These are phyloP conservation scores for Linnemannia zychae DNA, from an alignment of 192 early-diverging fungal genomes.

Conservation along the genomic window DNA sequence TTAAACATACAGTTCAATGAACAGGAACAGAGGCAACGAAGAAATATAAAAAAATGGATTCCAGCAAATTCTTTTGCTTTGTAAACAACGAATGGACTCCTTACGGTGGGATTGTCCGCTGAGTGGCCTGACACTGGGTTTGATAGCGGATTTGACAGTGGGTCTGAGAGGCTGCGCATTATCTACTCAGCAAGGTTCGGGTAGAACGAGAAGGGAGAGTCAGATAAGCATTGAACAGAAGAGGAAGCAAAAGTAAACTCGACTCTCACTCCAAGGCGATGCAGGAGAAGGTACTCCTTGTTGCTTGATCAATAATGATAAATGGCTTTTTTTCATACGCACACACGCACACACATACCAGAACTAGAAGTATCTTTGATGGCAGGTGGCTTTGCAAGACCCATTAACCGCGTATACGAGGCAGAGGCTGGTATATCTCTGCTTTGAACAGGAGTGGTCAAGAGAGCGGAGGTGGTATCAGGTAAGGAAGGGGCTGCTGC, in stretches of 20 bases:
- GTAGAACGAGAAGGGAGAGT: not conserved
- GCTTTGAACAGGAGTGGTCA: not conserved
- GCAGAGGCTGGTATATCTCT: slow-evolving; percentile 24
- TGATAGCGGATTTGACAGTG: not conserved
- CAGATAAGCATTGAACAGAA: not conserved
- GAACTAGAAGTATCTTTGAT: slow-evolving; percentile 1
- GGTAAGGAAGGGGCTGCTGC: not conserved
- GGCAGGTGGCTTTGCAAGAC: not conserved
- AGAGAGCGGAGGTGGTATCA: not conserved
- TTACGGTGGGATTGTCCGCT: not conserved
- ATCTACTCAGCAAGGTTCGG: slow-evolving; percentile 10
- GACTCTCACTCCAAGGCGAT: not conserved
- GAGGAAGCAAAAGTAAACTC: not conserved
- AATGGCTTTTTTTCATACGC: too few relatives aligned
- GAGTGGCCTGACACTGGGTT: not conserved
- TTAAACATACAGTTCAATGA: not conserved
- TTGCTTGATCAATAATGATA: not conserved
- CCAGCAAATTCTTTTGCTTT: slow-evolving; percentile 8
- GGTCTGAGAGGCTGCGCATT: slow-evolving; percentile 14
- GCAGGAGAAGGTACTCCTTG: not conserved
- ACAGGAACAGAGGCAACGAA: not conserved
- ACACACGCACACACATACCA: slow-evolving; percentile 20
- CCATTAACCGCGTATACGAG: slow-evolving; percentile 20
- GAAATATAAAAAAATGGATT: not conserved
- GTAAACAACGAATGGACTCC: not conserved